These are phyloP conservation scores for Aspergillus ruber DNA, from an alignment of 2,329 filamentous ascomycete genomes.

Conservation along the genomic window DNA sequence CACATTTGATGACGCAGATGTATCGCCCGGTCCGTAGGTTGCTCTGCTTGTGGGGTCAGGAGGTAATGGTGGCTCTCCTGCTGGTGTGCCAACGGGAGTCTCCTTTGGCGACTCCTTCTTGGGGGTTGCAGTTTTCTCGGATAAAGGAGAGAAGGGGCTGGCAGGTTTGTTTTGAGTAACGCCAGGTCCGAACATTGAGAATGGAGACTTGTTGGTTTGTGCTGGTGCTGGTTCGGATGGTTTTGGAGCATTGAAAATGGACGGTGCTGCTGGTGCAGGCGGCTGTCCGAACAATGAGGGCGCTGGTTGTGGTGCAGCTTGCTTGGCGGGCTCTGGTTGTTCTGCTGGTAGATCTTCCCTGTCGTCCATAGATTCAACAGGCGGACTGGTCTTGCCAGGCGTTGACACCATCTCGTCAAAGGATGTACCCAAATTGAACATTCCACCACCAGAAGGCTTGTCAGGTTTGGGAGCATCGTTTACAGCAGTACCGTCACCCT, in stretches of 20 bases:
- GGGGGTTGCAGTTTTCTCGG: slow-evolving; percentile 28
- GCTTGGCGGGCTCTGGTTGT: slow-evolving; percentile 12
- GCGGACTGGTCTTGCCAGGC: slow-evolving; percentile 24
- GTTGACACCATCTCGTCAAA: slow-evolving; percentile 37
- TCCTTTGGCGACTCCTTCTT: slow-evolving; percentile 29
- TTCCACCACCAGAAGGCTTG: slow-evolving; percentile 18
- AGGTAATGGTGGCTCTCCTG: slow-evolving; percentile 35
- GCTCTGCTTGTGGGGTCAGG: slow-evolving; percentile 44
- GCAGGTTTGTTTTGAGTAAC: slow-evolving; percentile 17
- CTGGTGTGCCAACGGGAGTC: slow-evolving; percentile 20
- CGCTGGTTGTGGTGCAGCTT: slow-evolving; percentile 12
- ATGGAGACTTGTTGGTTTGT: slow-evolving; percentile 24
- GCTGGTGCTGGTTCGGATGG: slow-evolving; percentile 20
- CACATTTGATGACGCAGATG: slow-evolving; percentile 41
- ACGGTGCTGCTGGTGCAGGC: slow-evolving; percentile 17
- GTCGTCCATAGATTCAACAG: slow-evolving; percentile 34
- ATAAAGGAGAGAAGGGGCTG: slow-evolving; percentile 25
- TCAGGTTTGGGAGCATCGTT: slow-evolving; percentile 36
- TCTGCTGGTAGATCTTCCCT: slow-evolving; percentile 22
- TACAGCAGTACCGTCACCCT: slow-evolving; percentile 34
- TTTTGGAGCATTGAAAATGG: slow-evolving; percentile 27
- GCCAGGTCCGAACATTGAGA: slow-evolving; percentile 24
- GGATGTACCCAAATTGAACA: slow-evolving; percentile 34
- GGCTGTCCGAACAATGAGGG: slow-evolving; percentile 23
- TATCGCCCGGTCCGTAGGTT: slow-evolving; percentile 42